phyloP scores from a whole-genome alignment of 768 basidiomycete species.

The Tylopilus plumbeoviolaceoides region DNA sequence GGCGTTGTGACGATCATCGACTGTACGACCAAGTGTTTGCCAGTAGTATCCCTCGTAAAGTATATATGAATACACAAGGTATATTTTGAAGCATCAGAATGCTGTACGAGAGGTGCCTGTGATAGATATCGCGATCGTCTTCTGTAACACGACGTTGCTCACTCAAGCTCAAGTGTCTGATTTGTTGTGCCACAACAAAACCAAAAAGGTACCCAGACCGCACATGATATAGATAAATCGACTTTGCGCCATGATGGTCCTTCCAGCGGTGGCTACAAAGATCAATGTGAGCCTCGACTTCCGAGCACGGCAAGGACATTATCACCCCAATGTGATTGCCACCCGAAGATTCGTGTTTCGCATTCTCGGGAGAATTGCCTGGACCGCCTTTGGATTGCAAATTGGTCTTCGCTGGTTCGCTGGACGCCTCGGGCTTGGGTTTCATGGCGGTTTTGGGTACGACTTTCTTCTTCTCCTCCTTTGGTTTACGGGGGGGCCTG shows the following conservation, averaged over 20 bases:
- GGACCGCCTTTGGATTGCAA: neutral
- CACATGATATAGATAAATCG: neutral
- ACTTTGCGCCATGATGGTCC: neutral
- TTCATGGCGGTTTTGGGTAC: neutral
- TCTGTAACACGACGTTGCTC: too few species aligned
- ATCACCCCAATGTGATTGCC: neutral
- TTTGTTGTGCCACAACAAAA: neutral
- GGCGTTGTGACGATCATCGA: constrained; percentile 14
- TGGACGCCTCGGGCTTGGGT: neutral
- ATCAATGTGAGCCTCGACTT: neutral
- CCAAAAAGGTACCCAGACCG: neutral
- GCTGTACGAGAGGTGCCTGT: too few species aligned
- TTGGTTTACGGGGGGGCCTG: neutral
- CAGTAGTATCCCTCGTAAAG: neutral
- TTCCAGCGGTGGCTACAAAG: neutral
- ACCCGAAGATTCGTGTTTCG: neutral
- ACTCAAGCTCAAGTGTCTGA: too few species aligned
- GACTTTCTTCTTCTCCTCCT: neutral
- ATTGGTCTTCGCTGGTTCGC: neutral
- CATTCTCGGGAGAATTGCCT: neutral
- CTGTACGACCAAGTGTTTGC: neutral
- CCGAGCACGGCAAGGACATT: neutral
- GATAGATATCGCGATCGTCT: too few species aligned
- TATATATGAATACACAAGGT: too few species aligned
- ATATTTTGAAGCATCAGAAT: too few species aligned